Conservation (phyloP, 345 rosid genomes). For the Syzygium jambos region DNA sequence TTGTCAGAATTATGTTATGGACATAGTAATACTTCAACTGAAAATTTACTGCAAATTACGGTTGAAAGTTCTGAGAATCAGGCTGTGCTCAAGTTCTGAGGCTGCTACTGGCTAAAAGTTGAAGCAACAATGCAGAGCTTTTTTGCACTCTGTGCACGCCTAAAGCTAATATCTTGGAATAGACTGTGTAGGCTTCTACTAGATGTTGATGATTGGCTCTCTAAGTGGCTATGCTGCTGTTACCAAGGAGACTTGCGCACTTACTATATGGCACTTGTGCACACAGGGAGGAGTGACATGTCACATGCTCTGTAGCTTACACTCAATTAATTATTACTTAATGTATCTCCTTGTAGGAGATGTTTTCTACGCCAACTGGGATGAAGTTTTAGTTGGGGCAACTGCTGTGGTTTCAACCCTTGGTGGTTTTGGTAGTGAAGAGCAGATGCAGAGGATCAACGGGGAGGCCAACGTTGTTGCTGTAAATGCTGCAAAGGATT, state of each 20-base stretch:
- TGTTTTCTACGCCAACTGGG: constrained; percentile 89
- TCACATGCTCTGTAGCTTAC: neutral
- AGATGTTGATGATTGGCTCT: neutral
- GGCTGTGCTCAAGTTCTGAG: neutral
- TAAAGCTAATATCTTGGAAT: neutral
- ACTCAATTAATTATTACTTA: neutral
- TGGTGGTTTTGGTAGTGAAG: constrained; percentile 90
- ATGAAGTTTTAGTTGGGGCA: constrained; percentile 88
- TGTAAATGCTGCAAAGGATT: constrained; percentile 78
- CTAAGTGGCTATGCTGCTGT: neutral
- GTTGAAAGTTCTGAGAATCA: neutral
- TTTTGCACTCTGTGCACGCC: neutral
- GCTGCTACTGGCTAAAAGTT: neutral
- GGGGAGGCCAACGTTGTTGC: constrained; percentile 82
- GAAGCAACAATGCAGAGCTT: neutral
- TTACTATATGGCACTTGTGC: neutral
- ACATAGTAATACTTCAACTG: neutral
- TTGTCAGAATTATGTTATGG: neutral
- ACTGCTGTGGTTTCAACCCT: constrained; percentile 86
- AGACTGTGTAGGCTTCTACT: neutral
- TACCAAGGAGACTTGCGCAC: neutral
- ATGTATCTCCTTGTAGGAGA: constrained; percentile 44
- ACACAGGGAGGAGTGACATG: neutral
- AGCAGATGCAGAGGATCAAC: constrained; percentile 83
- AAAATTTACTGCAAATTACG: neutral